A percentile compares a stretch with the other conserved stretches of the same genome.
These are phyloP conservation scores for Mycena galopus DNA, from an alignment of 768 basidiomycete genomes.

Conservation along the genomic window DNA sequence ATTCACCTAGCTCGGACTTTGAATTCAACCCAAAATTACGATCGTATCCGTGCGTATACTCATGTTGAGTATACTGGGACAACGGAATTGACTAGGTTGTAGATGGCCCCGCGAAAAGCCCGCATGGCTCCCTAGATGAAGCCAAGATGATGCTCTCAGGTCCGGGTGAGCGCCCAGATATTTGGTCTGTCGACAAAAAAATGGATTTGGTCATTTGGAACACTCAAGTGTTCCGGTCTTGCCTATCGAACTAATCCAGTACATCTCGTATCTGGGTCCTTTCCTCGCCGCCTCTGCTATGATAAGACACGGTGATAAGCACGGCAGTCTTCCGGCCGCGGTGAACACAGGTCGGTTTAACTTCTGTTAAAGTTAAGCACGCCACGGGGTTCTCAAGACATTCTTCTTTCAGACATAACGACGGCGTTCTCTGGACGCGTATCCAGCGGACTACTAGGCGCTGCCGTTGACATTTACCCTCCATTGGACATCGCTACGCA, in stretches of 20 bases:
- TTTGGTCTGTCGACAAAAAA: not conserved
- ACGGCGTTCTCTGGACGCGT: not conserved
- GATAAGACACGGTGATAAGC: not conserved
- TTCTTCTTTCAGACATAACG: not conserved
- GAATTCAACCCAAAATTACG: not conserved
- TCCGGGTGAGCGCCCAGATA: not conserved
- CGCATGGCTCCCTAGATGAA: not conserved
- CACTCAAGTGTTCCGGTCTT: not conserved
- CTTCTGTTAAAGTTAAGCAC: conserved; percentile 2
- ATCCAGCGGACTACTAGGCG: not conserved
- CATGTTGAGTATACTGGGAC: not conserved
- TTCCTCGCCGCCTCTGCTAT: not conserved
- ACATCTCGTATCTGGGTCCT: not conserved
- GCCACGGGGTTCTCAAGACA: not conserved
- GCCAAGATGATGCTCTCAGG: not conserved
- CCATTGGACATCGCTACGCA: not conserved
- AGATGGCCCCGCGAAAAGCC: not conserved
- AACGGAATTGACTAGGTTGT: not conserved
- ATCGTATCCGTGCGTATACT: too few relatives aligned
- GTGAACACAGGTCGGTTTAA: conserved; percentile 1
- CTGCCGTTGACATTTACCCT: not conserved
- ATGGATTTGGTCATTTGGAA: not conserved
- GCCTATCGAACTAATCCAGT: not conserved
- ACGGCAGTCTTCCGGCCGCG: conserved; percentile 1
- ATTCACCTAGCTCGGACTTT: not conserved